phyloP scores from a whole-genome alignment of 345 rosid species.

The Eucalyptus curtisii region DNA sequence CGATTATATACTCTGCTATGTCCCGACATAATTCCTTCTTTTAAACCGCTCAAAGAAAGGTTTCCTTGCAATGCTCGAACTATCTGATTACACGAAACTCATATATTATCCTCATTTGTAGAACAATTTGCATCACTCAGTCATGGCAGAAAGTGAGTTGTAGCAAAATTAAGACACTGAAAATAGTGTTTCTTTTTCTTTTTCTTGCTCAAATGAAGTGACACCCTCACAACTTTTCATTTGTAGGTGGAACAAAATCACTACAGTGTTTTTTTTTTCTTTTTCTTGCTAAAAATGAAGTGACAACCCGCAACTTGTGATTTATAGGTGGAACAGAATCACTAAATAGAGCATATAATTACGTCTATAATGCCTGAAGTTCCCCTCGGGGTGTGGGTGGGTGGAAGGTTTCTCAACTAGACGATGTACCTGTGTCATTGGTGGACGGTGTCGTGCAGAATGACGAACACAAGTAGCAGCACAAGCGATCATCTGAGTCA shows the following conservation, averaged over 20 bases:
- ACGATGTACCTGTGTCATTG: conserved; percentile 66
- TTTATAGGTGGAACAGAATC: not conserved
- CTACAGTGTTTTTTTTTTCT: not conserved
- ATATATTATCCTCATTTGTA: not conserved
- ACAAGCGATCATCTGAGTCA: conserved; percentile 60
- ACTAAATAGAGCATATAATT: not conserved
- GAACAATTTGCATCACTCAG: not conserved
- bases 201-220: not conserved
- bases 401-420: not conserved
- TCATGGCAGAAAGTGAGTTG: not conserved
- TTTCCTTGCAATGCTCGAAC: conserved; percentile 80
- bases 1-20: conserved; percentile 25
- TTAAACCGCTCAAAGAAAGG: conserved; percentile 43
- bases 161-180: not conserved
- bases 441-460: conserved; percentile 61
- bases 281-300: not conserved
- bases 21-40: conserved; percentile 38
- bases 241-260: not conserved
- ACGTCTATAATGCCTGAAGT: not conserved
- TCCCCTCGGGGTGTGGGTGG: rapidly evolving
- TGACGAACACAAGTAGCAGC: conserved; percentile 78
- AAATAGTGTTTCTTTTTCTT: not conserved
- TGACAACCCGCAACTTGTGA: not conserved
- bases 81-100: conserved; percentile 13
- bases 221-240: not conserved